These are phyloP conservation scores for Tausonia pullulans DNA, from an alignment of 1,284 basidiomycete species.

Conservation along the genomic window DNA sequence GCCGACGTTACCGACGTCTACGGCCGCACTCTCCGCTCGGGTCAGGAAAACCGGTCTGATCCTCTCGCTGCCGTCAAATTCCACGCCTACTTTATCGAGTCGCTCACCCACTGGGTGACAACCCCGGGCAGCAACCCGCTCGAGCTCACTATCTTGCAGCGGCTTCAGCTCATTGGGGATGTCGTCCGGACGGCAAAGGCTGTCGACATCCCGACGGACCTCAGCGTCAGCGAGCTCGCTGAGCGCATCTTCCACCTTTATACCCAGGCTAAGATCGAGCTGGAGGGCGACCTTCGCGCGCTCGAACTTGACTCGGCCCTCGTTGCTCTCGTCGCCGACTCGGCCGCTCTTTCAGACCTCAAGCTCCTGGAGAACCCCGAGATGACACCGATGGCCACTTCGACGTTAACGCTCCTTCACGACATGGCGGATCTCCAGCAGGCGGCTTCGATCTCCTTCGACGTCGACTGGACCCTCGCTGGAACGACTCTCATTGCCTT, in stretches of 20 bases:
- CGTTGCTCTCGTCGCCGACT: slow-evolving; percentile 17
- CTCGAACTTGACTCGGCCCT: slow-evolving; percentile 5
- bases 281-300: not conserved
- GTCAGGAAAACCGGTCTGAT: slow-evolving; percentile 6
- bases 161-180: slow-evolving; percentile 44
- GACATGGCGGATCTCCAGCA: slow-evolving; percentile 1
- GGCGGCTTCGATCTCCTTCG: not conserved
- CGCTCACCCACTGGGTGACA: slow-evolving; percentile 8
- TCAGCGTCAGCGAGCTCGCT: not conserved
- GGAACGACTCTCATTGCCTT: not conserved
- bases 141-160: slow-evolving; percentile 28
- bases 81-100: slow-evolving; percentile 13
- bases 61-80: slow-evolving; percentile 11
- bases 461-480: slow-evolving; percentile 5
- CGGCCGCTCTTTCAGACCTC: slow-evolving; percentile 18
- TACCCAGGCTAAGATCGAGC: slow-evolving; percentile 4
- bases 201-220: slow-evolving; percentile 31
- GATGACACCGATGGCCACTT: not conserved
- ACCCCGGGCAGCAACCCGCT: slow-evolving; percentile 1
- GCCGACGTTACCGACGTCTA: slow-evolving; percentile 8
- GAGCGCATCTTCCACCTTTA: slow-evolving; percentile 7
- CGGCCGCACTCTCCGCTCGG: slow-evolving; percentile 2
- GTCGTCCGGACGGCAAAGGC: slow-evolving; percentile 30
- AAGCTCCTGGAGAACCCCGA: not conserved
- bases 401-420: not conserved